Percentiles rank a stretch among this genome's conserved stretches.
phyloP scores from a whole-genome alignment of 1,284 basidiomycete species.

The Trichosporon asahii region DNA sequence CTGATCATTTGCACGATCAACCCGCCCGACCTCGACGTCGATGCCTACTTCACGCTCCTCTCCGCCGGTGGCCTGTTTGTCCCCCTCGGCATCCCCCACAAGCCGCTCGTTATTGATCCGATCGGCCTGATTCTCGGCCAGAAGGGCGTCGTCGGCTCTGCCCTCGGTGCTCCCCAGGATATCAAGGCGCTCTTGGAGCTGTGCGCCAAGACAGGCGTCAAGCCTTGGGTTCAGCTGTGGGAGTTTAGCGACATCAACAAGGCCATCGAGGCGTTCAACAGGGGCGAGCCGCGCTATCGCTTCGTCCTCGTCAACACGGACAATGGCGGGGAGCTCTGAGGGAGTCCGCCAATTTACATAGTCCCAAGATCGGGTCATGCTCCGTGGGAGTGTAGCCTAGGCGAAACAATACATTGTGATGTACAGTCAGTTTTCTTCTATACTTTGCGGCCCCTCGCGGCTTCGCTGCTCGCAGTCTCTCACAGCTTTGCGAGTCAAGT shows the following conservation, averaged over 20 bases:
- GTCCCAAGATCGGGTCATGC: no score
- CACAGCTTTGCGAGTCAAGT: background rate
- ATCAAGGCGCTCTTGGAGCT: constrained; percentile 48
- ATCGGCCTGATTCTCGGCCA: constrained; percentile 39
- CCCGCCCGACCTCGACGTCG: constrained; percentile 28
- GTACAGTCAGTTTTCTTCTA: background rate
- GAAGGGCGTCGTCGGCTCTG: constrained; percentile 30
- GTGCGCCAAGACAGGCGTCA: constrained; percentile 32
- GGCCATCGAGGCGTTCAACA: constrained; percentile 50
- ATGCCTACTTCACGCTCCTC: constrained; percentile 46
- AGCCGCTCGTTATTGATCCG: constrained; percentile 32
- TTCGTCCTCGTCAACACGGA: constrained; percentile 49
- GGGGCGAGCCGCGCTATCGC: constrained; percentile 51
- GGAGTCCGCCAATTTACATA: no score
- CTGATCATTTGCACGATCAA: constrained; percentile 52
- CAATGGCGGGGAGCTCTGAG: constrained; percentile 32
- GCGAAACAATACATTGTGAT: background rate
- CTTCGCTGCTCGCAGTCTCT: background rate
- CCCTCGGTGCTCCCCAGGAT: constrained; percentile 52
- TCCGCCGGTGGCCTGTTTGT: constrained; percentile 46
- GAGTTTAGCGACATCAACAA: constrained; percentile 52
- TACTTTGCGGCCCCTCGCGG: no score
- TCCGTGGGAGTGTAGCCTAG: background rate
- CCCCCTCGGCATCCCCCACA: constrained; percentile 45
- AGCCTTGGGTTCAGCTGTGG: constrained; percentile 33